Evolutionary conservation across 1,139 yeast species (phyloP), one percentile per base, ranked within the genome.

Genomic region (Lodderomyces metapsilosis): DNA sequence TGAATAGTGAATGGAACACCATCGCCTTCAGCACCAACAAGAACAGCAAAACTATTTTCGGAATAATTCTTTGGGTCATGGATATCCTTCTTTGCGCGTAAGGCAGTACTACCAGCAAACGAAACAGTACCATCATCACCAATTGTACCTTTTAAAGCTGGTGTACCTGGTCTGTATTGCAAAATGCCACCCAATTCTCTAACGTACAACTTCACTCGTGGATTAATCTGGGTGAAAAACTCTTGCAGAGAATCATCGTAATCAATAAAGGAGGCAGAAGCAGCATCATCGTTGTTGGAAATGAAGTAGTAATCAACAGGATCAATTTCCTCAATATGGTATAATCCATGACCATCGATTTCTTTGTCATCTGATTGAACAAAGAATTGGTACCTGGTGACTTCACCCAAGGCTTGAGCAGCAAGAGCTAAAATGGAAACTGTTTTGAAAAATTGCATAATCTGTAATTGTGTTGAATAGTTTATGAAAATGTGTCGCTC

Each of bases 301-400:
- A 74, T 51, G 56, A 71, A 67, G 41, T 68, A 54, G 56, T 72
- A 76, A 61, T 72, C 64, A 51, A 76, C 59, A 44, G 74, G 84
- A 37, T 83, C 83, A 56, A 83, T 83, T 59, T 74, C 80, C 53
- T 76, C 82, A 36, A 50, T 47, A 25, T 64, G 49, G 32, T 54
- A 45, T 40, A 75, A 50, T 33, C 67, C 69, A 25, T 55, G 43
- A 21, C 65, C 66, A 50, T 55, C 44, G 39, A 60, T 37, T 12
- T 48, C 48, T 21, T 40, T 34, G 40, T 53, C 48, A 36, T 58
- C 52, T 15, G 73, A 60, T 39, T 50, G 34, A 38, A 52, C 60
- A 36, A 39, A 46, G 22, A 61, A 51, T 37, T 47, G 49, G 20
- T 52, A 44, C 17, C 35, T 39, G 28, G 47, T 36, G 27, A 57